Evolutionary conservation across 768 basidiomycete genomes (phyloP).

Genomic region (Hericium coralloides): DNA sequence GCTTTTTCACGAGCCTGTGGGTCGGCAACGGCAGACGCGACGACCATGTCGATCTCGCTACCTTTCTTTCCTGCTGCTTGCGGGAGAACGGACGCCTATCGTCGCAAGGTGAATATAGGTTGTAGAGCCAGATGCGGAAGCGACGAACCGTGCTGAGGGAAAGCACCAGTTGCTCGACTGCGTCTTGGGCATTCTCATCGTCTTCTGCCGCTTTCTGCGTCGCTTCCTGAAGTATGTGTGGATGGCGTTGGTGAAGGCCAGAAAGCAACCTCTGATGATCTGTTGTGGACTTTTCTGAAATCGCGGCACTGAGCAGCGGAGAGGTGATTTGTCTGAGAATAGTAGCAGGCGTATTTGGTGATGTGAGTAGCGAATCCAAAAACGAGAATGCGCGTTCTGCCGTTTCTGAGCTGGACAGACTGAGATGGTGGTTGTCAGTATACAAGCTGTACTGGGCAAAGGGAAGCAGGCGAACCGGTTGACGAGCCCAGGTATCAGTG

Average conservation of each 20-base stretch:
- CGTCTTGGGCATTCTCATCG: conserved; percentile 25
- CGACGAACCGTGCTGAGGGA: conserved; percentile 48
- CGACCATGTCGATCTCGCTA: conserved; percentile 24
- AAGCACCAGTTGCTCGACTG: conserved; percentile 44
- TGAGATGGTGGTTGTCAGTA: not conserved
- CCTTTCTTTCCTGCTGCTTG: not conserved
- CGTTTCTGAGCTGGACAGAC: not conserved
- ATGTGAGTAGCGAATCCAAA: conserved; percentile 24
- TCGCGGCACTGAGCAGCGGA: conserved; percentile 9
- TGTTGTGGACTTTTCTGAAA: conserved; percentile 1
- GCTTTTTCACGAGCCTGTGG: conserved; percentile 48
- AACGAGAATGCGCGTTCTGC: conserved; percentile 6
- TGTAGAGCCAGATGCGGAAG: too few species aligned
- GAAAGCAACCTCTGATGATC: conserved; percentile 33
- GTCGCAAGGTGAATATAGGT: too few species aligned
- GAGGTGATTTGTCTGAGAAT: conserved; percentile 14
- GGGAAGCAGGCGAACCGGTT: conserved; percentile 27
- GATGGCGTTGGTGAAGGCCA: conserved; percentile 58
- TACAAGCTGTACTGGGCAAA: not conserved
- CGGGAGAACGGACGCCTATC: too few species aligned
- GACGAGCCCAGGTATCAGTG: conserved; percentile 36
- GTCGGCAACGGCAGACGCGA: conserved; percentile 58
- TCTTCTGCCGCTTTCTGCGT: conserved; percentile 29
- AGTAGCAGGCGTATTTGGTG: conserved; percentile 13
- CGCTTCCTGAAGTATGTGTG: conserved; percentile 34